phyloP scores from a whole-genome alignment of 306 rosid genomes.

The Medicago arabica region DNA sequence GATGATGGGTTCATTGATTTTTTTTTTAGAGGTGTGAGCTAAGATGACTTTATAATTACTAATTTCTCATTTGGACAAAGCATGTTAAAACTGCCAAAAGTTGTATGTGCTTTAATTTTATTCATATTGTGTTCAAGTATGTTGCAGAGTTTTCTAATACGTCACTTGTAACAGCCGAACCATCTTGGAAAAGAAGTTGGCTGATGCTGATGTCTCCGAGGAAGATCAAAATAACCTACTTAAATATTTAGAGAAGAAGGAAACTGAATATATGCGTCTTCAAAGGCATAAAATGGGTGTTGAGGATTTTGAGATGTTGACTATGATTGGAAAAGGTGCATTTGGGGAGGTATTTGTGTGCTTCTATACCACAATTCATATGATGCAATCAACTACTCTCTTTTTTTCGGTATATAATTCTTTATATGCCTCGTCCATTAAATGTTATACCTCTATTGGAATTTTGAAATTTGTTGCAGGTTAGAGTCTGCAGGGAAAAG shows the following conservation, averaged over 20 bases:
- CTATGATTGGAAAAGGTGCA: constrained; percentile 99
- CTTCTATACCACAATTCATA: not conserved
- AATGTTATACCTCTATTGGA: constrained; percentile 9
- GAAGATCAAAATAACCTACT: constrained; percentile 95
- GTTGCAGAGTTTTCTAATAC: constrained; percentile 3
- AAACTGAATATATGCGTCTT: constrained; percentile 97
- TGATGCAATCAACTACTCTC: not conserved
- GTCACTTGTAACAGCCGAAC: constrained; percentile 61
- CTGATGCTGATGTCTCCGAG: constrained; percentile 98
- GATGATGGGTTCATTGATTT: too few relatives aligned
- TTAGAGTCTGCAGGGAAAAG: constrained; percentile 86
- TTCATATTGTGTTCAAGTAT: not conserved
- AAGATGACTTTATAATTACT: too few relatives aligned
- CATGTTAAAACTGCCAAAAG: too few relatives aligned
- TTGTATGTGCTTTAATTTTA: not conserved
- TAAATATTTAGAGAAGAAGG: constrained; percentile 91
- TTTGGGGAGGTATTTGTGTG: constrained; percentile 85
- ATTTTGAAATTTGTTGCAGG: constrained; percentile 62
- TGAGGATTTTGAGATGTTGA: constrained; percentile 87
- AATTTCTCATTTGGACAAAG: too few relatives aligned
- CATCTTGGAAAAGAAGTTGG: constrained; percentile 86
- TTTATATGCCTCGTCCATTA: not conserved
- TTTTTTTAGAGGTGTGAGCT: too few relatives aligned
- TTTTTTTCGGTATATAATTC: constrained; percentile 5
- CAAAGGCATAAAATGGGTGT: constrained; percentile 99